Evolutionary conservation across 1,139 yeast genomes (phyloP).

Genomic region (Lodderomyces theae): DNA sequence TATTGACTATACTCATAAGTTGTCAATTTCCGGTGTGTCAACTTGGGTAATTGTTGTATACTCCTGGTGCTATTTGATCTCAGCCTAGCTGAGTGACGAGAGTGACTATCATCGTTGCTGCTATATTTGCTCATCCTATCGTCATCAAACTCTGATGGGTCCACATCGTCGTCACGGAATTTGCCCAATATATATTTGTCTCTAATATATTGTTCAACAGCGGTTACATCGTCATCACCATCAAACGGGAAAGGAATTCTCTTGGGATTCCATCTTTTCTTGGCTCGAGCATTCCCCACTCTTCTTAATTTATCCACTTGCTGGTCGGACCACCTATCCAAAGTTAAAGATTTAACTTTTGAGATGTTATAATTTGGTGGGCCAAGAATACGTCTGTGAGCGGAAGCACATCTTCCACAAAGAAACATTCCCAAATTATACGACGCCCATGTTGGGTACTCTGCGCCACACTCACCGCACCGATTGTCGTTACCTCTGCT

Average conservation of each 20-base stretch:
- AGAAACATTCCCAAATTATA: slow-evolving; percentile 58
- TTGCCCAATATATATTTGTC: slow-evolving; percentile 50
- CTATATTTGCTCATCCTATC: slow-evolving; percentile 15
- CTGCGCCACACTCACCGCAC: slow-evolving; percentile 71
- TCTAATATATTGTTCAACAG: slow-evolving; percentile 50
- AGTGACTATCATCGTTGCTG: slow-evolving; percentile 12
- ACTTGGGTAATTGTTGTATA: slow-evolving; percentile 24
- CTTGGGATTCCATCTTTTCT: slow-evolving; percentile 60
- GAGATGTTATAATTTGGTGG: slow-evolving; percentile 48
- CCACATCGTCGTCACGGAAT: slow-evolving; percentile 37
- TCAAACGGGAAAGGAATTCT: slow-evolving; percentile 68
- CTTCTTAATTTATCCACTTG: slow-evolving; percentile 56
- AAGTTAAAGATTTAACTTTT: slow-evolving; percentile 73
- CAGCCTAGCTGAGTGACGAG: slow-evolving; percentile 17
- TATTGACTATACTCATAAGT: slow-evolving; percentile 43
- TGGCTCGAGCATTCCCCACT: slow-evolving; percentile 66
- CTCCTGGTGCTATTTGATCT: slow-evolving; percentile 24
- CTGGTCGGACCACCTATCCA: slow-evolving; percentile 72
- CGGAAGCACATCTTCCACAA: slow-evolving; percentile 77
- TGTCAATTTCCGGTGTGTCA: slow-evolving; percentile 44
- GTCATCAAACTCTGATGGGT: slow-evolving; percentile 25
- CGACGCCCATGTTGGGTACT: slow-evolving; percentile 61
- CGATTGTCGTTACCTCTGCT: slow-evolving; percentile 46
- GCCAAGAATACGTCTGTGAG: slow-evolving; percentile 72
- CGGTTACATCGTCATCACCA: slow-evolving; percentile 54